Base-by-base conservation (phyloP, 805 yeast species). In the Candida adriatica region DNA sequence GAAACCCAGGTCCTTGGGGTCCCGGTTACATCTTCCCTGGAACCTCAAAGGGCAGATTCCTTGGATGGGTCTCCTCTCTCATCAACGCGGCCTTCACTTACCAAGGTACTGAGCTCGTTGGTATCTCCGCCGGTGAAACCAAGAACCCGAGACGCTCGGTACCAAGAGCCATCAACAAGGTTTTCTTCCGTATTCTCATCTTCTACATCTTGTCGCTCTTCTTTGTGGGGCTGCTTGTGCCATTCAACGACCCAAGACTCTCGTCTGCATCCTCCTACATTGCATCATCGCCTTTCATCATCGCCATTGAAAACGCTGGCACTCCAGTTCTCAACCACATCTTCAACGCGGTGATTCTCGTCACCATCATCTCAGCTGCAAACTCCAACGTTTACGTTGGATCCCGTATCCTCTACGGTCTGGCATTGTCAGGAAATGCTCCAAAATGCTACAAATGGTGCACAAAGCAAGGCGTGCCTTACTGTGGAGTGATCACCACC, bases 71-170 rank as follows among this genome's bases (percentile, higher is more conserved):
- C 33, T 63, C 76, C 8, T 78, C 87, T 5, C 62, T 80, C 47
- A 70, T 80, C 41, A 73, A 73, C 40, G 84, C 88, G 15, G 79
- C 83, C 14, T 81, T 81, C 64, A 80, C 88, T 21, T 80, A 72
- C 55, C 87, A 79, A 60, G 88, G 88, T 56, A 76, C 81, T 35
- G 92, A 81, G 54, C 66, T 79, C 51, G 76, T 78, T 20, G 88
- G 87, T 56, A 65, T 81, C 31, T 67, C 84, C 8, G 82, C 83
- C 16, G 86, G 87, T 56, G 92, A 81, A 58, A 64, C 80, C 32
- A 66, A 67, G 16, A 76, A 76, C 53, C 87, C 88, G 32, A 47
- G 53, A 45, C 45, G 45, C 29, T 26, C 53, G 8, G 51, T 49
- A 20, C 87, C 88, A 38, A 68, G 69, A 33, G 87, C 88, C 16